Base-by-base conservation (phyloP, 2,329 filamentous ascomycete genomes). In the Neopestalotiopsis sp. region DNA sequence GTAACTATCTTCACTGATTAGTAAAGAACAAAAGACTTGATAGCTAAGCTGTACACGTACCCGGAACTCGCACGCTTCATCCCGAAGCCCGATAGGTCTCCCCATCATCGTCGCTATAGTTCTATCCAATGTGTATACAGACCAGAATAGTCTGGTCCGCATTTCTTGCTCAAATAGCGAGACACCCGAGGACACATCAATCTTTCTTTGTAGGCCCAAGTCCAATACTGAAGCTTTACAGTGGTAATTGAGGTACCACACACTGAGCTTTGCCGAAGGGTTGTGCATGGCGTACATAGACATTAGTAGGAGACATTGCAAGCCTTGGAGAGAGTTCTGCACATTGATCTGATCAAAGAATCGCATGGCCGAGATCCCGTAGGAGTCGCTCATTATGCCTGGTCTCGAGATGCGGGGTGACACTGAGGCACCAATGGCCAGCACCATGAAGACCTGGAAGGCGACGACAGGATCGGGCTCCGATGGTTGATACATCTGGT, bases 201-300 rank as follows among this genome's bases (percentile, higher is more conserved):
- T 77, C 1, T 80, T 82, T 28, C 86, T 79, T 67, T 88, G 86
- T 0, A 88, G 74, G 0, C 86, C 86, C 1, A 88, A 72, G 59
- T 88, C 86, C 2, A 88, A 76, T 0, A 86, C 76, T 0, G 83
- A 79, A 1, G 85, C 85, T 10, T 88, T 78, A 52, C 85, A 87
- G 69, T 88, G 86, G 66, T 88, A 88, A 66, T 88, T 86, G 1
- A 88, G 75, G 66, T 86, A 85, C 86, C 86, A 88, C 0, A 86
- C 77, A 67, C 86, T 88, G 4, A 88, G 72, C 0, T 81, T 77
- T 64, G 85, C 81, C 1, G 80, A 83, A 0, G 85, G 83, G 69
- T 82, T 87, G 45, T 87, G 83, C 13, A 88, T 78, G 0, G 85
- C 84, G 65, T 87, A 87, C 0, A 88, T 79, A 34, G 85, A 75